Evolutionary conservation across 2,329 filamentous ascomycete species (phyloP).

Genomic region (Diplodia sapinea): DNA sequence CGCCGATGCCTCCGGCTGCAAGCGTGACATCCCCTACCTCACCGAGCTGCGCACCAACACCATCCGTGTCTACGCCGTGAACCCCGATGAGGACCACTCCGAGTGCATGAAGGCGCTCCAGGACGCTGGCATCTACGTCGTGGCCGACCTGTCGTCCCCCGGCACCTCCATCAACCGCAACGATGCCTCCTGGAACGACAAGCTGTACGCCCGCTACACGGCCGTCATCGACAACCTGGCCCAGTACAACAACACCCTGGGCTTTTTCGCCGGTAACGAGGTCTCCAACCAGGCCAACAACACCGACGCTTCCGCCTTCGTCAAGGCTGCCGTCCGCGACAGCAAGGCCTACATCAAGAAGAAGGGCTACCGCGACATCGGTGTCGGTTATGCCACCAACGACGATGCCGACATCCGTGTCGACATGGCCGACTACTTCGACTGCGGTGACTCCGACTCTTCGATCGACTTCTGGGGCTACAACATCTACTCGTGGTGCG

Average conservation of each 20-base stretch:
- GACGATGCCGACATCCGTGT: constrained; percentile 84
- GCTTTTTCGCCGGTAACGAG: constrained; percentile 99
- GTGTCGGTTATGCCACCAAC: constrained; percentile 95
- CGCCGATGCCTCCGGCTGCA: constrained; percentile 71
- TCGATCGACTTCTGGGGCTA: constrained; percentile 98
- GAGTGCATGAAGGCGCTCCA: constrained; percentile 84
- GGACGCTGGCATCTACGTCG: constrained; percentile 89
- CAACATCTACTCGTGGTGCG: constrained; percentile 99
- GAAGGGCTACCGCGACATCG: constrained; percentile 77
- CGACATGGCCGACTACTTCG: constrained; percentile 89
- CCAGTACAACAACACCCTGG: constrained; percentile 88
- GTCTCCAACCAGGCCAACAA: constrained; percentile 89
- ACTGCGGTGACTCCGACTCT: constrained; percentile 71
- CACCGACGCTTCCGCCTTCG: constrained; percentile 87
- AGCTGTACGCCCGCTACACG: constrained; percentile 81
- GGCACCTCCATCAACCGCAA: constrained; percentile 83
- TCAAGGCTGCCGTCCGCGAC: constrained; percentile 97
- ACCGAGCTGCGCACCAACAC: constrained; percentile 82
- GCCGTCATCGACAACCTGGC: constrained; percentile 79
- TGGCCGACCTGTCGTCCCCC: constrained; percentile 88
- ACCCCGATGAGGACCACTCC: constrained; percentile 78
- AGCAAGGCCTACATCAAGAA: constrained; percentile 90
- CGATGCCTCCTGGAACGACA: constrained; percentile 76
- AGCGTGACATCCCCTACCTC: constrained; percentile 84
- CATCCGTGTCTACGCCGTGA: constrained; percentile 92